Percentiles rank a stretch among this genome's conserved stretches.
These are phyloP conservation scores for Colletotrichum sansevieriae DNA, from an alignment of 2,329 filamentous ascomycete species.

Conservation along the genomic window DNA sequence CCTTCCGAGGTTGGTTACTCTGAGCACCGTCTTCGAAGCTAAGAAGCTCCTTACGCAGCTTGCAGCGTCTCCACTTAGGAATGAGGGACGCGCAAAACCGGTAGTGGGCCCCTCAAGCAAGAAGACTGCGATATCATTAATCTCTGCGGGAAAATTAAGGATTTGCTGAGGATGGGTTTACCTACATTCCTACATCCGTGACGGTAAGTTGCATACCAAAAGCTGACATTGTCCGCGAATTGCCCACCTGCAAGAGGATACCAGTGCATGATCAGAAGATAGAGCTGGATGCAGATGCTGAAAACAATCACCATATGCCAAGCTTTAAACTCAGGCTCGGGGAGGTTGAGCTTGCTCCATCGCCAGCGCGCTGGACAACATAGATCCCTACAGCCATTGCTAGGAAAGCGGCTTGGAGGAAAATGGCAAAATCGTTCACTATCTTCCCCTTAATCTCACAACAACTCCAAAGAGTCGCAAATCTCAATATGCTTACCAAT, in stretches of 20 bases:
- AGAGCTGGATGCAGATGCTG: conserved; percentile 70
- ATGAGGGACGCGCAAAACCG: conserved; percentile 68
- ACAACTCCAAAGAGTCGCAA: neutral
- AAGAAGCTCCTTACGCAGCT: conserved; percentile 65
- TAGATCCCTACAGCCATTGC: conserved; percentile 69
- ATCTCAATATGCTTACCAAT: conserved; percentile 58
- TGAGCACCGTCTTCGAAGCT: conserved; percentile 54
- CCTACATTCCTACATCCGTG: conserved; percentile 73
- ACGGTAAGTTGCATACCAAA: conserved; percentile 82
- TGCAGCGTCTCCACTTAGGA: conserved; percentile 64
- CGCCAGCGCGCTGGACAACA: conserved; percentile 63
- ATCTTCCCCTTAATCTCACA: neutral
- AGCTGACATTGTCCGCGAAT: conserved; percentile 75
- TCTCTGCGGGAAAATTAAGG: neutral
- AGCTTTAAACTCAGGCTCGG: conserved; percentile 65
- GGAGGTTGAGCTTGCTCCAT: conserved; percentile 63
- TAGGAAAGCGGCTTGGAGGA: conserved; percentile 71
- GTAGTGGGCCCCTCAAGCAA: conserved; percentile 69
- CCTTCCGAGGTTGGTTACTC: conserved; percentile 63
- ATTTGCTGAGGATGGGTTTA: neutral
- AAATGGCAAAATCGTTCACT: conserved; percentile 59
- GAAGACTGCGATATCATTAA: conserved; percentile 54
- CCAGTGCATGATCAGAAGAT: conserved; percentile 78
- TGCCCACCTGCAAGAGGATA: conserved; percentile 73
- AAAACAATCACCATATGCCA: conserved; percentile 72